phyloP scores from a whole-genome alignment of 208 protist species.

The Naegleria fowleri region DNA sequence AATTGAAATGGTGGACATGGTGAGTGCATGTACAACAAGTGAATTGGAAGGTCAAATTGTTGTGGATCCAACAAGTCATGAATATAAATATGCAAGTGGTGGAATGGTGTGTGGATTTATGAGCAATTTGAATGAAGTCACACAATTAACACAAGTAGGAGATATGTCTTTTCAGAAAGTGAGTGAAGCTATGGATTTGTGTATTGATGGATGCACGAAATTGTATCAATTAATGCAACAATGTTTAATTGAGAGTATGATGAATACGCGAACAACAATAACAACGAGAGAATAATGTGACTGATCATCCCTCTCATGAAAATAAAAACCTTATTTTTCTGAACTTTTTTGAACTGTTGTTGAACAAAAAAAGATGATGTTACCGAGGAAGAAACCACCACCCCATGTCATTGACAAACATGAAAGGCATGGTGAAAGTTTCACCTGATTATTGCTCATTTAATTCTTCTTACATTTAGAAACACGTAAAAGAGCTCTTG shows the following conservation, averaged over 20 bases:
- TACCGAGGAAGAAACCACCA: no score
- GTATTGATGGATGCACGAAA: slow-evolving; percentile 28
- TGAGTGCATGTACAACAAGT: slow-evolving; percentile 34
- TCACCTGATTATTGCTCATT: no score
- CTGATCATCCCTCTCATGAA: no score
- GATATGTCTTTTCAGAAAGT: slow-evolving; percentile 28
- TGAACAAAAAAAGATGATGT: no score
- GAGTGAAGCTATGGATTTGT: slow-evolving; percentile 8
- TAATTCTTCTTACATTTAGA: neutral
- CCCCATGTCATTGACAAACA: no score
- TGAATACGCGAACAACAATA: no score
- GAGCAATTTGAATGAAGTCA: slow-evolving; percentile 31
- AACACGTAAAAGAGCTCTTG: neutral
- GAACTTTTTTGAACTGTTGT: no score
- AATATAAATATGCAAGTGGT: slow-evolving; percentile 13
- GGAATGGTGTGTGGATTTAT: slow-evolving; percentile 21
- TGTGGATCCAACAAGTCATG: slow-evolving; percentile 21
- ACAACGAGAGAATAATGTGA: no score
- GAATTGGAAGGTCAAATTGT: slow-evolving; percentile 29
- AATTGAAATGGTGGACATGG: slow-evolving; percentile 45
- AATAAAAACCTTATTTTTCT: no score
- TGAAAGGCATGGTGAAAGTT: no score
- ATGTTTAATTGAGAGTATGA: neutral
- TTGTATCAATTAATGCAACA: slow-evolving; percentile 24
- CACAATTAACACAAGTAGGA: slow-evolving; percentile 35